Conservation (phyloP, 139 green algal genomes). For the Volvox reticuliferus region DNA sequence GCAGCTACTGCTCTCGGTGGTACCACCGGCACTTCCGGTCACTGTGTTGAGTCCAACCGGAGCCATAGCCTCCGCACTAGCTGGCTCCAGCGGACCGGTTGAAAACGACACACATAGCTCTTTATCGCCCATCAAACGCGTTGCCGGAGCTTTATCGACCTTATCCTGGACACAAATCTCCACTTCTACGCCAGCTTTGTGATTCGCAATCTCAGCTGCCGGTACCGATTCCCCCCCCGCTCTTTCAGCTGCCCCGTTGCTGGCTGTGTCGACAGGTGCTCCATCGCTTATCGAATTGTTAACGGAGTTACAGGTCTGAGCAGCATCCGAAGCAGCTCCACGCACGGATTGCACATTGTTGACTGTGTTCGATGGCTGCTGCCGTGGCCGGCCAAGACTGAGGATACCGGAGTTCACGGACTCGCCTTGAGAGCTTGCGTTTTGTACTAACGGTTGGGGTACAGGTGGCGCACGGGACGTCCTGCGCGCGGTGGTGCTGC, state of each 20-base stretch:
- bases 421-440: neutral
- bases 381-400: constrained; percentile 25
- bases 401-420: neutral
- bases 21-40: too few species aligned
- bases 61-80: too few species aligned
- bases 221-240: too few species aligned
- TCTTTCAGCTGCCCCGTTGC: neutral
- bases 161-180: too few species aligned
- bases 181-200: too few species aligned
- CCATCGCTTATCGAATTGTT: neutral
- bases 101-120: too few species aligned
- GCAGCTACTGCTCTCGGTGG: too few species aligned
- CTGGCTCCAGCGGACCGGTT: too few species aligned
- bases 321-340: neutral
- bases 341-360: constrained; percentile 2
- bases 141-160: too few species aligned
- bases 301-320: neutral
- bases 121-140: too few species aligned
- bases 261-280: neutral
- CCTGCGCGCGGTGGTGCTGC: neutral
- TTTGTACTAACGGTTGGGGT: neutral
- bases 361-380: neutral
- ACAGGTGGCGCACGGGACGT: neutral
- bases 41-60: too few species aligned
- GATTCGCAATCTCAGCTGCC: too few species aligned